Conservation (phyloP, 805 yeast species). For the Candida multigemmis region DNA sequence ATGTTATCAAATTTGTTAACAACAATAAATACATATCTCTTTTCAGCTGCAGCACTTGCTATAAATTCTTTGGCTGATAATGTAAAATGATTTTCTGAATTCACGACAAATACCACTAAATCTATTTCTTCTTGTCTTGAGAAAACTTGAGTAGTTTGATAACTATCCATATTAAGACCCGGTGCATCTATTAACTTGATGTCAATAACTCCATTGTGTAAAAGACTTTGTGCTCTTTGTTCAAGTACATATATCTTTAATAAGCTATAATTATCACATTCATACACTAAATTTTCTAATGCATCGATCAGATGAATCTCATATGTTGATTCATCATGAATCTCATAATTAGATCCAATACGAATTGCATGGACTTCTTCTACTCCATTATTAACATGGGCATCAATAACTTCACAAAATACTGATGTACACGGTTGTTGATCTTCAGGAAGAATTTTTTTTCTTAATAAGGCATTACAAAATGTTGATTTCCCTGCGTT, state of each 20-base stretch:
- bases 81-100: slow-evolving; percentile 94
- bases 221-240: slow-evolving; percentile 58
- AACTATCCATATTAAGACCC: slow-evolving; percentile 87
- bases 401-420: slow-evolving; percentile 89
- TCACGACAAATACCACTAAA: slow-evolving; percentile 89
- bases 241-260: slow-evolving; percentile 81
- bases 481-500: slow-evolving; percentile 95
- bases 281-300: slow-evolving; percentile 62
- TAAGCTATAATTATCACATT: slow-evolving; percentile 61
- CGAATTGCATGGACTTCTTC: slow-evolving; percentile 94
- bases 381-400: slow-evolving; percentile 54
- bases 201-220: slow-evolving; percentile 86
- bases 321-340: slow-evolving; percentile 58
- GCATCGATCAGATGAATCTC: slow-evolving; percentile 43
- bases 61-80: slow-evolving; percentile 91
- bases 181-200: slow-evolving; percentile 95
- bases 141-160: slow-evolving; percentile 90
- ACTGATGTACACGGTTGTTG: slow-evolving; percentile 97
- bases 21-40: slow-evolving; percentile 85
- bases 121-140: slow-evolving; percentile 97
- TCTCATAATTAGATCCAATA: slow-evolving; percentile 41
- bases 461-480: slow-evolving; percentile 79
- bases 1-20: slow-evolving; percentile 89
- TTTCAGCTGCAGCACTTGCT: slow-evolving; percentile 82
- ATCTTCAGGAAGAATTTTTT: slow-evolving; percentile 82